Evolutionary conservation across 805 yeast genomes (phyloP), one percentile per base, ranked within the genome.

Genomic region (Candida ortonii): DNA sequence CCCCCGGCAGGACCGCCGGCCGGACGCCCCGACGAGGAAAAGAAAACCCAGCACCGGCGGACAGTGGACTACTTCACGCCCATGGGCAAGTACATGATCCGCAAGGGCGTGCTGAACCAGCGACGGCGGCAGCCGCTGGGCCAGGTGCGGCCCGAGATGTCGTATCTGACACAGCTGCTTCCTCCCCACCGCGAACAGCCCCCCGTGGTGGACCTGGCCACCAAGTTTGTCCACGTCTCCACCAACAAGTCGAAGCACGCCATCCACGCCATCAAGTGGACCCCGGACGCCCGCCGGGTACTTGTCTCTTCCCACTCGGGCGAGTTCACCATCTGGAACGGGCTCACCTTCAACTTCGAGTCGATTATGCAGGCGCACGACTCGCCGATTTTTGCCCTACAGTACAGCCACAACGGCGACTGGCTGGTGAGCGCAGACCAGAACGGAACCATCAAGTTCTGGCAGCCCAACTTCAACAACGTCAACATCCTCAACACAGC

Each of bases 321-420:
- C 25, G 99, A 93, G 57, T 89, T 93, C 61, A 89, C 97, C 9
- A 67, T 93, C 28, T 93, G 97, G 97, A 88, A 89, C 58, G 97
- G 97, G 8, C 76, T 84, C 70, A 82, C 95, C 7, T 93, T 90
- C 63, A 87, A 86, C 55, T 88, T 93, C 56, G 99, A 93, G 58
- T 86, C 96, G 35, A 88, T 93, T 45, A 93, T 89, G 94, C 98
- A 93, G 66, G 97, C 97, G 1, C 99, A 93, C 61, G 99, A 93
- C 57, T 71, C 83, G 40, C 88, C 96, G 0, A 83, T 93, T 22
- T 71, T 88, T 21, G 70, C 90, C 1, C 65, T 87, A 53, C 72
- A 76, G 45, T 93, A 90, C 62, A 80, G 93, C 5, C 94, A 87
- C 57, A 80, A 82, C 41, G 96, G 87, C 42, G 96, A 89, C 44